Evolutionary conservation across 2,329 filamentous ascomycete genomes (phyloP).

Genomic region (Sporothrix variecibatus): DNA sequence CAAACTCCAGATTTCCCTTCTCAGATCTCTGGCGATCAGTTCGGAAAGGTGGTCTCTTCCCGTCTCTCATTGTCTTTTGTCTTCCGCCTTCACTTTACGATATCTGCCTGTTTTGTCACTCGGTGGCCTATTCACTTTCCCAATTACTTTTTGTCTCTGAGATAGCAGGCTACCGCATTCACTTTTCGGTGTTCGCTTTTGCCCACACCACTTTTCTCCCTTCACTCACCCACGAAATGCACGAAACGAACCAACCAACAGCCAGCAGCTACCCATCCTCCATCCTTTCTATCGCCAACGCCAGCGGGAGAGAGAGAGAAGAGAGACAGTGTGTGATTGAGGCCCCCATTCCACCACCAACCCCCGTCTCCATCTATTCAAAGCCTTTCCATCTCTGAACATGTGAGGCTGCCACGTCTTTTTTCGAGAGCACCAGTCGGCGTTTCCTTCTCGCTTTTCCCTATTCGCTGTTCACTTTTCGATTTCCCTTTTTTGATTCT

Average conservation of each 20-base stretch:
- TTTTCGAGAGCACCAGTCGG: not conserved
- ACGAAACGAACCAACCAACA: not conserved
- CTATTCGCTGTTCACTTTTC: not conserved
- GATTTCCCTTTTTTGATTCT: not conserved
- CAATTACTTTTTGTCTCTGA: not conserved
- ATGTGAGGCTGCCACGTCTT: constrained; percentile 8
- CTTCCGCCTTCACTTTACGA: not conserved
- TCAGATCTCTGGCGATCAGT: not conserved
- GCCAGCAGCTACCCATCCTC: not conserved
- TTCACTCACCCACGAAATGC: not conserved
- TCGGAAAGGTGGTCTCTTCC: not conserved
- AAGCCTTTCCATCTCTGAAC: not conserved
- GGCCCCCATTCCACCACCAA: constrained; percentile 1
- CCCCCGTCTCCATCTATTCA: not conserved
- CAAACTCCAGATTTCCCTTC: not conserved
- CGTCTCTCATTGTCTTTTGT: not conserved
- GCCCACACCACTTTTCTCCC: not conserved
- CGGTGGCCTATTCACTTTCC: not conserved
- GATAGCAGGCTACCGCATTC: not conserved
- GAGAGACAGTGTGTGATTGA: not conserved
- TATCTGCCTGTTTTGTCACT: constrained; percentile 5
- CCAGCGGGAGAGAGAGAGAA: not conserved
- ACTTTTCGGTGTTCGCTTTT: not conserved
- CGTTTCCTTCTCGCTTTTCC: no score
- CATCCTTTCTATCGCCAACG: not conserved